Percentiles rank a stretch among this genome's conserved stretches.
Conservation (phyloP, 495 filamentous ascomycete genomes). For the Pyrenula massariospora region DNA sequence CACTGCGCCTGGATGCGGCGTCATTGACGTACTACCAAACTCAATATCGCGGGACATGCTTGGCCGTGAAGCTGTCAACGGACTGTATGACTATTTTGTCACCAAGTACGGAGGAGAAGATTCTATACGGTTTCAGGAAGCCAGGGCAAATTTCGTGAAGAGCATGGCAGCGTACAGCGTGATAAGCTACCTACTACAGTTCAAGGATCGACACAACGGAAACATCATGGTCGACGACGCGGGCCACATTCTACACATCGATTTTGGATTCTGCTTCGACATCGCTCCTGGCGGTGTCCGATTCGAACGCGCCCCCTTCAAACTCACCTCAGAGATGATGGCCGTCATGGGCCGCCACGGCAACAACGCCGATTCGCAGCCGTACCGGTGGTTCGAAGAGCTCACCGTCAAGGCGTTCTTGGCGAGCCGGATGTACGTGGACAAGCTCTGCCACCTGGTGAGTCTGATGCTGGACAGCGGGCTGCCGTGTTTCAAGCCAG, state of each 20-base stretch:
- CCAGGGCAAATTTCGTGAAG: conserved; percentile 94
- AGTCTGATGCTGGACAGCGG: conserved; percentile 93
- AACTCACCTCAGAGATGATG: conserved; percentile 94
- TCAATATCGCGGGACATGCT: conserved; percentile 98
- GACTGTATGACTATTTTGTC: conserved; percentile 94
- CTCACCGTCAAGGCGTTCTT: conserved; percentile 92
- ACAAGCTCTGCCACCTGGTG: conserved; percentile 81
- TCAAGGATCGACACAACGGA: conserved; percentile 98
- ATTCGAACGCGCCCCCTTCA: conserved; percentile 97
- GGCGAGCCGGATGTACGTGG: conserved; percentile 72
- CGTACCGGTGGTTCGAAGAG: conserved; percentile 94
- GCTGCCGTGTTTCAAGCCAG: conserved; percentile 95
- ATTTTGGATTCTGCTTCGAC: conserved; percentile 99
- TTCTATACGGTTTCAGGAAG: conserved; percentile 86
- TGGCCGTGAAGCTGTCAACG: conserved; percentile 92
- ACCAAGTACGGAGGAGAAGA: conserved; percentile 96
- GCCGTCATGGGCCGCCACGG: conserved; percentile 86
- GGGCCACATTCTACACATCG: conserved; percentile 96
- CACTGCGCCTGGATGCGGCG: conserved; percentile 95
- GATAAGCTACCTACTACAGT: conserved; percentile 91
- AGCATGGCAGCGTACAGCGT: conserved; percentile 99
- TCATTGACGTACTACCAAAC: conserved; percentile 95
- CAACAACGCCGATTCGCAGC: conserved; percentile 57
- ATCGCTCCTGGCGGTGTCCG: conserved; percentile 93
- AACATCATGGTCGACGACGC: conserved; percentile 99